A percentile compares a stretch with the other conserved stretches of the same genome.
phyloP scores from a whole-genome alignment of 257 asterid genomes.

The Fraxinus anomala region DNA sequence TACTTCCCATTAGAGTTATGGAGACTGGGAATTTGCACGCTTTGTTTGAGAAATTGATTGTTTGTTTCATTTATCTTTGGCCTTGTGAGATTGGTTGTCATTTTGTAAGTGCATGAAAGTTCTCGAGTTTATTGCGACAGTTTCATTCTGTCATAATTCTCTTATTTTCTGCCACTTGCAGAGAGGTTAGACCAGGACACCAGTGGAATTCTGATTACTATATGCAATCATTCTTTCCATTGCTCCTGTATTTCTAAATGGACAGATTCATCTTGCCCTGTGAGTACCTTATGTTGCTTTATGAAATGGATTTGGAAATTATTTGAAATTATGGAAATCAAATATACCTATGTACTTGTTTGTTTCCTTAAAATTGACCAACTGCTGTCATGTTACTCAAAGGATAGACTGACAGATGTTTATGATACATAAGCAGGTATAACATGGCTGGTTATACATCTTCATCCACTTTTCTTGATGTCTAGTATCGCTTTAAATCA shows the following conservation, averaged over 20 bases:
- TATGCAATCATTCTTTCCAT: conserved; percentile 98
- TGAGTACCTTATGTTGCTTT: conserved; percentile 36
- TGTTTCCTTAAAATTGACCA: background rate
- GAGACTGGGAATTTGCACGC: no score
- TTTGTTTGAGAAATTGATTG: no score
- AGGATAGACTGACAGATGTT: background rate
- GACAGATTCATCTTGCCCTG: conserved; percentile 99
- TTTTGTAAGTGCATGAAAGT: no score
- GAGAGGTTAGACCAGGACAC: conserved; percentile 87
- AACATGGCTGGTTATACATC: background rate
- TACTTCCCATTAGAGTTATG: conserved; percentile 4
- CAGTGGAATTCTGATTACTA: conserved; percentile 87
- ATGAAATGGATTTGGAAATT: background rate
- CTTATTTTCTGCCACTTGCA: conserved; percentile 35
- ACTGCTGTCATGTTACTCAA: background rate
- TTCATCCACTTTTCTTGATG: background rate
- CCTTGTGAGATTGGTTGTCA: no score
- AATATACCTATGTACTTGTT: background rate
- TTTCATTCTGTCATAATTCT: no score
- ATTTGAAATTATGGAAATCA: background rate
- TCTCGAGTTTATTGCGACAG: no score
- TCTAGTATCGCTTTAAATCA: background rate
- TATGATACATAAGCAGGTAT: background rate
- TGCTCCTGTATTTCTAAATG: conserved; percentile 98
- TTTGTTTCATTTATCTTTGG: background rate